Evolutionary conservation across 73 alveolate species (phyloP).

Genomic region (Tetrahymena elliotti): DNA sequence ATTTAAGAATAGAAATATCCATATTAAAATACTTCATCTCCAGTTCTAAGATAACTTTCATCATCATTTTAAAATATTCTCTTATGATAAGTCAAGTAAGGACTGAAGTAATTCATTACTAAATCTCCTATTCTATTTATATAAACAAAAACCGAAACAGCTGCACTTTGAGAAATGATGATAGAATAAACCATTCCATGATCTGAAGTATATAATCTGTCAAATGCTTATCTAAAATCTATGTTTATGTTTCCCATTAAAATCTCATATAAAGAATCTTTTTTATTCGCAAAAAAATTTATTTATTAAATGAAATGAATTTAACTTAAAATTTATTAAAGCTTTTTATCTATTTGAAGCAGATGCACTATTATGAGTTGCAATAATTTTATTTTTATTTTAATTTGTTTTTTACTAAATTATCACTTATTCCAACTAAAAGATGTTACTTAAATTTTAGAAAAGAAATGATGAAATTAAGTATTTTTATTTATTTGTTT

Average conservation of each 20-base stretch:
- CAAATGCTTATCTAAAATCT: background rate
- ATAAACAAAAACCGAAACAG: background rate
- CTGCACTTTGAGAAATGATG: background rate
- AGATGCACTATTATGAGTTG: no score
- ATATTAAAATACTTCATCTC: background rate
- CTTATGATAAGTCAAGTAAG: background rate
- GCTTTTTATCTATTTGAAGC: no score
- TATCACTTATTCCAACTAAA: no score
- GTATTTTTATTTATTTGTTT: no score
- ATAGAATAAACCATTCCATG: background rate
- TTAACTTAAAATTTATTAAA: no score
- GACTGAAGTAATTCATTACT: background rate
- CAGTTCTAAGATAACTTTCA: background rate
- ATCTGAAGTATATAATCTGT: background rate
- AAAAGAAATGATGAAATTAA: no score
- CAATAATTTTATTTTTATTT: no score
- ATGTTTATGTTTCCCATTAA: background rate
- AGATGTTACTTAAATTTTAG: no score
- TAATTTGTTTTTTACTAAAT: no score
- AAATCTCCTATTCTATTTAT: background rate
- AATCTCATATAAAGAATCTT: background rate
- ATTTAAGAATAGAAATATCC: background rate
- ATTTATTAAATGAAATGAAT: no score
- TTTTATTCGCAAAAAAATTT: background rate
- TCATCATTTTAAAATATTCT: background rate